Conservation (phyloP, 495 filamentous ascomycete species). For the Aspergillus baeticus region DNA sequence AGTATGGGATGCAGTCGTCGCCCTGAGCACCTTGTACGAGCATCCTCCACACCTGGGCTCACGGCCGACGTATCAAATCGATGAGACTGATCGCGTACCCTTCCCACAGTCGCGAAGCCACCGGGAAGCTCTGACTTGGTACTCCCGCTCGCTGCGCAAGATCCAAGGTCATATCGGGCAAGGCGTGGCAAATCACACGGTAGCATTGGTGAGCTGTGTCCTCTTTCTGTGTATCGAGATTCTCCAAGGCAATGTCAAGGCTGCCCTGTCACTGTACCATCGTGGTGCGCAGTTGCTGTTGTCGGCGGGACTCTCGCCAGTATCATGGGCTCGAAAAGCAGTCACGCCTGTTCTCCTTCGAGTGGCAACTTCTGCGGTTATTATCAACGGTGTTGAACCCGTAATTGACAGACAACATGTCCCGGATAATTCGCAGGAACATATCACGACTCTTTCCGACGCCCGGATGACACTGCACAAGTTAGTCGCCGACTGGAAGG, state of each 20-base stretch:
- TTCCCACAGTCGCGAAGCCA: conserved; percentile 13
- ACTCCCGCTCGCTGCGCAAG: conserved; percentile 45
- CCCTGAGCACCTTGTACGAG: conserved; percentile 52
- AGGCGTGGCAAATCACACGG: conserved; percentile 28
- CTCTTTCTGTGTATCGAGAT: conserved; percentile 56
- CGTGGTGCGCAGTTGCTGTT: conserved; percentile 30
- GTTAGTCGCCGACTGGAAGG: conserved; percentile 8
- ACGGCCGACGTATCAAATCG: neutral
- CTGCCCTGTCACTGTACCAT: conserved; percentile 41
- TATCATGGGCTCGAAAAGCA: conserved; percentile 3
- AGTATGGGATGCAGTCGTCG: conserved; percentile 50
- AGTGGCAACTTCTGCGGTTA: conserved; percentile 19
- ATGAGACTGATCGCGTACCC: neutral
- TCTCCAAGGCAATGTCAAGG: conserved; percentile 45
- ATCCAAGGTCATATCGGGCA: conserved; percentile 27
- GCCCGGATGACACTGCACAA: conserved; percentile 10
- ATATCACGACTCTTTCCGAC: conserved; percentile 14
- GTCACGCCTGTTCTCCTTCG: conserved; percentile 28
- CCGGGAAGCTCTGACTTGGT: conserved; percentile 33
- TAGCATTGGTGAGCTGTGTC: conserved; percentile 48
- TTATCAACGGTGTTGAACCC: conserved; percentile 18
- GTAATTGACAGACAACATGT: conserved; percentile 2
- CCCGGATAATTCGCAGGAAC: neutral
- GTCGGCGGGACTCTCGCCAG: neutral
- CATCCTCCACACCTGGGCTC: conserved; percentile 14